These are phyloP conservation scores for Moesziomyces parantarcticus DNA, from an alignment of 1,284 basidiomycete species.

Conservation along the genomic window DNA sequence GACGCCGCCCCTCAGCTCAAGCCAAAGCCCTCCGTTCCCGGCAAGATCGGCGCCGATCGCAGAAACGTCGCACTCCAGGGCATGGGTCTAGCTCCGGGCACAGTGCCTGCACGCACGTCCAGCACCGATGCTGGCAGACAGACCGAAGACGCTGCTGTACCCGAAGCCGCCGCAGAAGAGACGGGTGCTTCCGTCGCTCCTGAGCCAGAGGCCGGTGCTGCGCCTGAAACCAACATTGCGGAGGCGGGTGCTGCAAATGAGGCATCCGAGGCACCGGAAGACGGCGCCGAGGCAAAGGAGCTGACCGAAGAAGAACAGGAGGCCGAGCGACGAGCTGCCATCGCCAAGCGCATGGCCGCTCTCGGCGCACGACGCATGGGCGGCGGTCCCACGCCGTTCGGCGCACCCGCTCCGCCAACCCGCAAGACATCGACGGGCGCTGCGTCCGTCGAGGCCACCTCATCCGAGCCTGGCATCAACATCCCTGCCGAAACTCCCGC, in stretches of 20 bases:
- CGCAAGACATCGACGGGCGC: conserved; percentile 23
- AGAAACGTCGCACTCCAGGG: conserved; percentile 48
- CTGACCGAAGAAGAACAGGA: conserved; percentile 56
- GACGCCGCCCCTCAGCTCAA: conserved; percentile 40
- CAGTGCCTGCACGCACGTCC: conserved; percentile 18
- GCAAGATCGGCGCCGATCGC: conserved; percentile 47
- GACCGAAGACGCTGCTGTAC: conserved; percentile 1
- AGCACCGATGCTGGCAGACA: conserved; percentile 12
- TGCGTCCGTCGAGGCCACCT: conserved; percentile 27
- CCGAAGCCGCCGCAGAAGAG: conserved; percentile 1
- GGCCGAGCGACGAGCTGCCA: conserved; percentile 52
- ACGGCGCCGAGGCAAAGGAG: conserved; percentile 26
- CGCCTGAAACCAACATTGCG: not conserved
- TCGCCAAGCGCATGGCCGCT: conserved; percentile 64
- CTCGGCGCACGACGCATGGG: conserved; percentile 63
- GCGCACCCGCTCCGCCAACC: conserved; percentile 29
- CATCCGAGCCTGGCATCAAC: conserved; percentile 43
- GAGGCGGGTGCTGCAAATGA: conserved; percentile 8
- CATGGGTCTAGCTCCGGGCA: conserved; percentile 46
- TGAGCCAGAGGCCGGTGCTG: conserved; percentile 2
- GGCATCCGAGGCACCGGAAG: conserved; percentile 11
- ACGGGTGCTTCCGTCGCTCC: not conserved
- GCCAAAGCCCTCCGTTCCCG: conserved; percentile 36
- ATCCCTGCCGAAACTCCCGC: conserved; percentile 16
- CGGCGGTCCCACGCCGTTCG: conserved; percentile 35